Conservation (phyloP, 2,329 filamentous ascomycete species). For the Epichloe festucae region DNA sequence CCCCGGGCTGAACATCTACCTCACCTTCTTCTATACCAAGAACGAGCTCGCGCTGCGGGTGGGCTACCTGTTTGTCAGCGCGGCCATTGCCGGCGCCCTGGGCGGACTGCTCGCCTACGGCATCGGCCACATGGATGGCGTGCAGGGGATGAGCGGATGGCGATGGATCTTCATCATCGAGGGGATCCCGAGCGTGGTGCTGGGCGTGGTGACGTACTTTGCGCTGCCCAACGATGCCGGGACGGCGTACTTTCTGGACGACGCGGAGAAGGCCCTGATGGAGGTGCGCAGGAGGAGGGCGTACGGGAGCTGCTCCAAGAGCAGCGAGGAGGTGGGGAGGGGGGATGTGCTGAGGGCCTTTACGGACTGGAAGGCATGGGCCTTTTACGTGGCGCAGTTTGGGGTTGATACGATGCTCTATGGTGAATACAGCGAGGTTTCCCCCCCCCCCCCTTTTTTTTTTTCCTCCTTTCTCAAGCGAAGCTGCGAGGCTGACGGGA, state of each 20-base stretch:
- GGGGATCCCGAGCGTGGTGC: conserved; percentile 27
- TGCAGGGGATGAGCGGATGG: conserved; percentile 53
- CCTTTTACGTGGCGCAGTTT: conserved; percentile 58
- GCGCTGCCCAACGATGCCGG: conserved; percentile 25
- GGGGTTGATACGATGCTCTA: conserved; percentile 67
- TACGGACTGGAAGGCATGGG: conserved; percentile 64
- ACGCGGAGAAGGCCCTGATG: conserved; percentile 54
- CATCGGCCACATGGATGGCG: conserved; percentile 60
- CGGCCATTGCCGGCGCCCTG: conserved; percentile 57
- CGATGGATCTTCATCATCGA: conserved; percentile 54
- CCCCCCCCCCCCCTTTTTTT: no score
- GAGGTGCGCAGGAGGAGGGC: conserved; percentile 22
- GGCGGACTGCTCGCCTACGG: conserved; percentile 63
- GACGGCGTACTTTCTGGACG: conserved; percentile 46
- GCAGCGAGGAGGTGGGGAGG: conserved; percentile 35
- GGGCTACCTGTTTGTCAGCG: conserved; percentile 58
- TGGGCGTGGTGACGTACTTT: conserved; percentile 23
- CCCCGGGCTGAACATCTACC: conserved; percentile 53
- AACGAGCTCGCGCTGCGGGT: conserved; percentile 59
- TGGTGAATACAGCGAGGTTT: conserved; percentile 17
- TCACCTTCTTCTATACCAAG: conserved; percentile 67
- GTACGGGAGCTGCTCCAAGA: conserved; percentile 35
- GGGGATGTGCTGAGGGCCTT: conserved; percentile 54
- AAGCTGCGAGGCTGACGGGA: background rate
- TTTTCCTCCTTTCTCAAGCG: background rate